Base-by-base conservation (phyloP, 805 yeast species). In the Teunomyces cretensis region DNA sequence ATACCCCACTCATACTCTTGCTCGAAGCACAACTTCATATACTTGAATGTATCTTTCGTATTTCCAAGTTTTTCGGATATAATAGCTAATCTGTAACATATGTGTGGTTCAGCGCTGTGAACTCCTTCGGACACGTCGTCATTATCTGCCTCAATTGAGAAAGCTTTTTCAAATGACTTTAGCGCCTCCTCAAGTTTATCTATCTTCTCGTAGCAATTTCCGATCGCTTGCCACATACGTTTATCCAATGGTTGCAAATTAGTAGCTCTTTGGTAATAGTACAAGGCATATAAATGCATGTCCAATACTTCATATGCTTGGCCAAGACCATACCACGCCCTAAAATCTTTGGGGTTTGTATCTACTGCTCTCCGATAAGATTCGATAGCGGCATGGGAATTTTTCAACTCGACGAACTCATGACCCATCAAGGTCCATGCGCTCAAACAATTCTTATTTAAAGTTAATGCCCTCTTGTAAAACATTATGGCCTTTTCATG, bases 401-500 rank as follows among this genome's bases (percentile, higher is more conserved):
- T 94, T 59, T 92, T 91, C 55, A 94, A 75, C 62, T 94, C 99
- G 12, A 94, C 96, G 68, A 88, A 94, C 67, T 94, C 99, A 65
- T 94, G 99, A 9, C 99, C 99, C 97, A 94, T 90, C 46, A 94
- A 72, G 0, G 98, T 94, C 98, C 98, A 94, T 0, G 98, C 97
- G 50, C 89, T 81, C 14, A 90, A 70, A 54, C 95, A 88, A 53
- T 81, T 81, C 49, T 86, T 80, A 60, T 90, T 87, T 48, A 94
- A 72, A 0, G 88, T 80, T 31, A 94, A 70, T 0, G 99, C 99
- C 44, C 98, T 76, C 55, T 89, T 85, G 60, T 91, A 94, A 65
- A 89, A 90, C 81, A 86, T 81, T 48, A 94, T 88, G 0, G 99
- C 96, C 65, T 87, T 88, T 62, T 90, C 97, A 65, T 94, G 99